Evolutionary conservation across 495 filamentous ascomycete species (phyloP).

Genomic region (Penicillium odoratum): DNA sequence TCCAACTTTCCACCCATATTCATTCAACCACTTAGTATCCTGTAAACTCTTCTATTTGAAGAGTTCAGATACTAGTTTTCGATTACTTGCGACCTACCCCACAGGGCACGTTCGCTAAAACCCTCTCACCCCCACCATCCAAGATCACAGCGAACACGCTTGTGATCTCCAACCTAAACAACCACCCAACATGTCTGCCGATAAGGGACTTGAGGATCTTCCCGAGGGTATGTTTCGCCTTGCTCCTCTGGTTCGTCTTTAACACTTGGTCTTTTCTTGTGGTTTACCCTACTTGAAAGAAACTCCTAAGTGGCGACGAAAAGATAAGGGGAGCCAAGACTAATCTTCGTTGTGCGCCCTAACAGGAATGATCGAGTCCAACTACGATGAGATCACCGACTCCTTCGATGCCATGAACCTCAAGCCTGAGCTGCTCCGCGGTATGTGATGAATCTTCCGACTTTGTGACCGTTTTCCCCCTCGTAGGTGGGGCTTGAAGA

Average conservation of each 20-base stretch:
- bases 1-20: conserved; percentile 32
- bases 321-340: background rate
- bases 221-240: conserved; percentile 67
- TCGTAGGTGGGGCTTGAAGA: conserved; percentile 21
- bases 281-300: background rate
- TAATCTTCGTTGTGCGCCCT: background rate
- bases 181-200: conserved; percentile 87
- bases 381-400: conserved; percentile 99
- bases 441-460: conserved; percentile 52
- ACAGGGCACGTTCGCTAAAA: conserved; percentile 39
- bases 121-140: conserved; percentile 35
- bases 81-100: conserved; percentile 26
- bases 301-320: background rate
- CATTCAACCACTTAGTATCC: conserved; percentile 25
- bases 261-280: background rate
- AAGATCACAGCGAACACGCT: conserved; percentile 60
- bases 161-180: conserved; percentile 63
- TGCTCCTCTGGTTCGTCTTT: conserved; percentile 11
- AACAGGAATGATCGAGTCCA: conserved; percentile 96
- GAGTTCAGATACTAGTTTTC: conserved; percentile 47
- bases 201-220: conserved; percentile 96
- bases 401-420: conserved; percentile 98
- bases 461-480: background rate
- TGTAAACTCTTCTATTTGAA: conserved; percentile 30
- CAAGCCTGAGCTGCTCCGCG: conserved; percentile 94